phyloP scores from a whole-genome alignment of 2,329 filamentous ascomycete genomes.

The Neopestalotiopsis rosae region DNA sequence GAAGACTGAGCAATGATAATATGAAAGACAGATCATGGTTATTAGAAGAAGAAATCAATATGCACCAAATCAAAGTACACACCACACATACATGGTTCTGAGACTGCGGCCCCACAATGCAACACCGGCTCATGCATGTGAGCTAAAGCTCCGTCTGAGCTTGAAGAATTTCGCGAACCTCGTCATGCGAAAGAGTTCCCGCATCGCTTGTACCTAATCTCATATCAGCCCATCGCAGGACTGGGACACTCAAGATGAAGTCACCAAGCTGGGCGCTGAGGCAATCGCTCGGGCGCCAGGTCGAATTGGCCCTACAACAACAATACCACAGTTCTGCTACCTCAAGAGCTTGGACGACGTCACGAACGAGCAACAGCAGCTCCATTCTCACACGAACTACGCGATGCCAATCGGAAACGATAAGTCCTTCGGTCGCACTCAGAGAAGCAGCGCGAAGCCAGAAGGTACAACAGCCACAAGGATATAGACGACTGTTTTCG shows the following conservation, averaged over 20 bases:
- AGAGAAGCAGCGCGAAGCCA: conserved; percentile 10
- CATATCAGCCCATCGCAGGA: not conserved
- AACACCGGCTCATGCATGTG: not conserved
- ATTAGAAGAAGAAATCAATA: not conserved
- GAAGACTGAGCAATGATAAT: too few relatives aligned
- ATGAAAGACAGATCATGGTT: too few relatives aligned
- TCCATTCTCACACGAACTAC: not conserved
- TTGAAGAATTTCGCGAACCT: conserved; percentile 8
- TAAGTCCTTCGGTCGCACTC: not conserved
- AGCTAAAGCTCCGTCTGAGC: conserved; percentile 8
- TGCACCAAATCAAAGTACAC: not conserved
- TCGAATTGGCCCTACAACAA: conserved; percentile 30
- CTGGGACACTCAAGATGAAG: conserved; percentile 28
- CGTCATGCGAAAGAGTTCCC: conserved; percentile 12
- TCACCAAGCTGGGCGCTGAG: conserved; percentile 26
- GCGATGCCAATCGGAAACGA: not conserved
- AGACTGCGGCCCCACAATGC: conserved; percentile 8
- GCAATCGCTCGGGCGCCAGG: conserved; percentile 29
- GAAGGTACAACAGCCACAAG: conserved; percentile 17
- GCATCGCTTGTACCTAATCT: not conserved
- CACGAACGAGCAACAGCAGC: conserved; percentile 11
- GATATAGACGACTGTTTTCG: conserved; percentile 28
- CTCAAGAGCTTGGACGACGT: not conserved
- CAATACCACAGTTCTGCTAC: conserved; percentile 24
- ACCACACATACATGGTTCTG: not conserved